These are phyloP conservation scores for Peronospora belbahrii DNA, from an alignment of 352 stramenopile species.

Conservation along the genomic window DNA sequence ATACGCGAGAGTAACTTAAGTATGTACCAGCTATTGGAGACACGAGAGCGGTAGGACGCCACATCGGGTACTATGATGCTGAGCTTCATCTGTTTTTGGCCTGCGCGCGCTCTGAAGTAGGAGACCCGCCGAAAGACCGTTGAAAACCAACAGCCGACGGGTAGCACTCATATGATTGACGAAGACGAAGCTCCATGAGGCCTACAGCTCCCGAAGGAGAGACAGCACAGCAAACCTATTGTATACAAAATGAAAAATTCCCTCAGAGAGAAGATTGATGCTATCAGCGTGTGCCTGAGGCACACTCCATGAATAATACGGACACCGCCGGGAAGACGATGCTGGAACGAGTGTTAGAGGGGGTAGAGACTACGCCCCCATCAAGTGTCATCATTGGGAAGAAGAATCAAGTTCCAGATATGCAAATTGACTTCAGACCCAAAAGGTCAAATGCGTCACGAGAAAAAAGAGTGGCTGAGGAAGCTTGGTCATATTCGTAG, in stretches of 20 bases:
- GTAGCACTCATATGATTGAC: conserved; percentile 52
- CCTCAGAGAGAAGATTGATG: conserved; percentile 73
- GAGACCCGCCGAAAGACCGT: conserved; percentile 52
- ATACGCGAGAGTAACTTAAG: no score
- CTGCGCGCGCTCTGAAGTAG: conserved; percentile 35
- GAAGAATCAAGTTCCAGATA: not conserved
- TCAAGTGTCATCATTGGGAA: conserved; percentile 42
- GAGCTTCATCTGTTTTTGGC: conserved; percentile 41
- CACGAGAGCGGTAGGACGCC: conserved; percentile 57
- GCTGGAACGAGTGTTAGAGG: conserved; percentile 43
- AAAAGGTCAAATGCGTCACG: not conserved
- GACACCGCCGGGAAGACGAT: conserved; percentile 28
- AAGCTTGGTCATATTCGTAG: not conserved
- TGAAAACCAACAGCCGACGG: conserved; percentile 72
- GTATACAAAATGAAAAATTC: conserved; percentile 9
- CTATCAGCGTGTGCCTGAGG: conserved; percentile 70
- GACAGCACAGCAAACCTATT: conserved; percentile 29
- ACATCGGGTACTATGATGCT: conserved; percentile 81
- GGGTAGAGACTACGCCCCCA: not conserved
- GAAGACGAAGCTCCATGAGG: conserved; percentile 28
- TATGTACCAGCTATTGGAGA: conserved; percentile 75
- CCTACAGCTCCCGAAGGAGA: conserved; percentile 30
- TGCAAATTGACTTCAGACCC: not conserved
- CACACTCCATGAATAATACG: conserved; percentile 40
- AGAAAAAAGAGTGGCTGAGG: not conserved